Evolutionary conservation across 176 grass and related monocot genomes (phyloP), one percentile per base, ranked within the genome.

Genomic region (Elaeis guineensis): DNA sequence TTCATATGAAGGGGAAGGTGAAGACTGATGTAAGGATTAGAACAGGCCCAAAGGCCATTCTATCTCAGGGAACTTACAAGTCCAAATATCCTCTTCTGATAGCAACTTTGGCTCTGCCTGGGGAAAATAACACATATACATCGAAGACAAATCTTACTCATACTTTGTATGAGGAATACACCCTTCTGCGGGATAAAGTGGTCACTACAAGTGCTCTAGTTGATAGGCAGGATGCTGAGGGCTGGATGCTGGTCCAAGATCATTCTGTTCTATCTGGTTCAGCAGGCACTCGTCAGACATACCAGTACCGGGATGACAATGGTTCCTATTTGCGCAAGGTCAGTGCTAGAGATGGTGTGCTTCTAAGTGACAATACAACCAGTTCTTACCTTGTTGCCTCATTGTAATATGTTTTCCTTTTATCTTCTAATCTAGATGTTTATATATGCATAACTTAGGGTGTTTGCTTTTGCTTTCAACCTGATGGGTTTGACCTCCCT

Each of bases 231-330:
- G 71, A 59, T 16, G 92, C 83, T 5, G 26, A 24, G 3, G 92
- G 92, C 24, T 91, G 87, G 92, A 91, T 88, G 87, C 57, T 85
- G 50, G 78, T 88, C 17, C 50, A 62, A 56, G 87, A 80, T 75
- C 80, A 91, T 65, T 79, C 77, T 28, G 92, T 91, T 62, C 14
- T 91, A 6, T 58, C 77, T 66, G 92, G 87, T 54, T 80, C 84
- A 17, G 87, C 75, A 3, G 50, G 65, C 25, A 88, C 87, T 21
- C 55, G 17, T 56, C 76, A 85, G 62, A 62, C 51, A 24, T 97
- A 97, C 71, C 55, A 71, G 25, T 97, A 78, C 35, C 69, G 66
- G 23, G 80, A 88, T 76, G 54, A 67, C 3, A 19, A 28, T 8
- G 50, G 69, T 32, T 35, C 59, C 50, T 76, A 71, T 62, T 53